These are phyloP conservation scores for Fusarium siculi DNA, from an alignment of 2,329 filamentous ascomycete genomes.

Conservation along the genomic window DNA sequence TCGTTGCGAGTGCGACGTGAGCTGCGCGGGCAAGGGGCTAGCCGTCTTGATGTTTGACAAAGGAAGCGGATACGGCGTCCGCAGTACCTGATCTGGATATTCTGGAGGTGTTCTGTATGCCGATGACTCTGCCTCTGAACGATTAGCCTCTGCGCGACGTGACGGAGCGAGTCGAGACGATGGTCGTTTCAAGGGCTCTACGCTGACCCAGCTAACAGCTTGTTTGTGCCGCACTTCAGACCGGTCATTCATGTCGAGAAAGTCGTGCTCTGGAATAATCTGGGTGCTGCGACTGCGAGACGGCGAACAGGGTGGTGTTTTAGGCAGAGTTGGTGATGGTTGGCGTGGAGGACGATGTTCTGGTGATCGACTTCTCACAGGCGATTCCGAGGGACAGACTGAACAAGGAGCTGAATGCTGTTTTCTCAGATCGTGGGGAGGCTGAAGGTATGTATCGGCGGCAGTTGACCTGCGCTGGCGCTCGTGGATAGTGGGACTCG, in stretches of 20 bases:
- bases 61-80: conserved; percentile 26
- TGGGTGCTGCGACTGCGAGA: conserved; percentile 1
- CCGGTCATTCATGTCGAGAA: not conserved
- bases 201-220: conserved; percentile 43
- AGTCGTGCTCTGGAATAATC: not conserved
- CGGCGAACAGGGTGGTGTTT: not conserved
- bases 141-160: conserved; percentile 32
- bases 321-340: not conserved
- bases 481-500: conserved; percentile 28
- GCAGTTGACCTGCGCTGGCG: conserved; percentile 14
- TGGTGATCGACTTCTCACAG: not conserved
- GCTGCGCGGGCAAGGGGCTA: conserved; percentile 30
- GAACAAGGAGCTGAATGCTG: conserved; percentile 10
- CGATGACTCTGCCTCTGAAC: conserved; percentile 39
- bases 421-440: conserved; percentile 8
- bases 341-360: not conserved
- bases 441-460: conserved; percentile 25
- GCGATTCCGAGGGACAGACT: conserved; percentile 1
- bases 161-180: conserved; percentile 48
- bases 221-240: conserved; percentile 28
- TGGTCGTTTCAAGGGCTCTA: conserved; percentile 54
- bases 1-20: conserved; percentile 29
- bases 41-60: conserved; percentile 21
- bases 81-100: conserved; percentile 33
- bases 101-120: conserved; percentile 48